Percentiles rank a stretch among this genome's conserved stretches.
These are phyloP conservation scores for Phytophthora sansomeana DNA, from an alignment of 352 stramenopile species.

Conservation along the genomic window DNA sequence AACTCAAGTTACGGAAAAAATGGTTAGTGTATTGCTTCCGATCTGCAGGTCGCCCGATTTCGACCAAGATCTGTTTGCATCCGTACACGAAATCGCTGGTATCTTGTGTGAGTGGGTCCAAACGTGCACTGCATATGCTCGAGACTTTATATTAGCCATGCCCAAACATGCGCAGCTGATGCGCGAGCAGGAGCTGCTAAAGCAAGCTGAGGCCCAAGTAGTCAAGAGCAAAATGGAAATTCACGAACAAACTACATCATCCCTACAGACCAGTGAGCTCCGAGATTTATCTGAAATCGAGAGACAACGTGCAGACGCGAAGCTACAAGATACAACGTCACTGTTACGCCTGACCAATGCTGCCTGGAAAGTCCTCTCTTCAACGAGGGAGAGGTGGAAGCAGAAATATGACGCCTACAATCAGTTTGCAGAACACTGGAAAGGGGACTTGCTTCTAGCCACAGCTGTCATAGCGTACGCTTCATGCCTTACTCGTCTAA, in stretches of 20 bases:
- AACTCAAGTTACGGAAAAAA: conserved; percentile 47
- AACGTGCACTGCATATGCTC: conserved; percentile 50
- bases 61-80: conserved; percentile 51
- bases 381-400: conserved; percentile 55
- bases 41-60: conserved; percentile 75
- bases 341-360: conserved; percentile 61
- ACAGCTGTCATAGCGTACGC: conserved; percentile 64
- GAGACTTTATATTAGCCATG: conserved; percentile 59
- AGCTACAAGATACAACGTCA: conserved; percentile 59
- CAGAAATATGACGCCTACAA: conserved; percentile 48
- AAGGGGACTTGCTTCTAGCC: conserved; percentile 70
- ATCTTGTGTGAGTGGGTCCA: conserved; percentile 75
- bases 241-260: conserved; percentile 45
- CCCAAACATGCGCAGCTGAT: conserved; percentile 66
- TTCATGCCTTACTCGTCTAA: conserved; percentile 31
- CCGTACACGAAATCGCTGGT: conserved; percentile 62
- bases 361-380: conserved; percentile 63
- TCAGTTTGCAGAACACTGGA: conserved; percentile 48
- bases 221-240: conserved; percentile 44
- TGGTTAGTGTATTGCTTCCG: conserved; percentile 60
- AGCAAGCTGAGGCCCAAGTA: conserved; percentile 45
- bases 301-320: conserved; percentile 53
- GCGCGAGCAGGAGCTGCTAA: conserved; percentile 55
- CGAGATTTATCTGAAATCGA: conserved; percentile 61
- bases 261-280: conserved; percentile 42